phyloP scores from a whole-genome alignment of 306 rosid species.

The Lagenaria siceraria region DNA sequence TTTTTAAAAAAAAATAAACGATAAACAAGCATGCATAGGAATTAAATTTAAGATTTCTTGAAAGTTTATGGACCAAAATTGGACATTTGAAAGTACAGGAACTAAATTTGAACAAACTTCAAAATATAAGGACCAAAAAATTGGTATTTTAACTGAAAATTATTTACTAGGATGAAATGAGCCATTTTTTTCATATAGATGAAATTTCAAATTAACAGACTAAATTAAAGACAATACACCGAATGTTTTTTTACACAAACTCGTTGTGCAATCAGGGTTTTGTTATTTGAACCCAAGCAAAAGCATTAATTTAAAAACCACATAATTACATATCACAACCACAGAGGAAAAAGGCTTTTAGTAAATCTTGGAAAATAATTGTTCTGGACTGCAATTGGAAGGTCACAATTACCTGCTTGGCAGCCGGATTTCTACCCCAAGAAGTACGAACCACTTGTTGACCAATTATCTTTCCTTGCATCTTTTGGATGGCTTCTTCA shows the following conservation, averaged over 20 bases:
- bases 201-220: background rate
- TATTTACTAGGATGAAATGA: background rate
- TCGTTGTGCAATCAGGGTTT: background rate
- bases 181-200: background rate
- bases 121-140: too few relatives aligned
- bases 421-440: constrained; percentile 64
- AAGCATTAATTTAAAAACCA: background rate
- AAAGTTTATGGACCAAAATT: too few relatives aligned
- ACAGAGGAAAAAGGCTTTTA: background rate
- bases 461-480: constrained; percentile 82
- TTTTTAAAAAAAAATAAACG: too few relatives aligned
- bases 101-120: too few relatives aligned
- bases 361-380: background rate
- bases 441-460: constrained; percentile 70
- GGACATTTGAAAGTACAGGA: too few relatives aligned
- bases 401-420: constrained; percentile 61
- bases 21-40: too few relatives aligned
- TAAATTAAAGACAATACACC: background rate
- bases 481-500: constrained; percentile 78
- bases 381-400: background rate
- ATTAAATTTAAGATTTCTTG: too few relatives aligned
- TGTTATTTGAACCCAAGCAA: background rate
- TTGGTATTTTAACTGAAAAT: background rate
- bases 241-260: background rate
- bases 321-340: background rate